Evolutionary conservation across 768 basidiomycete genomes (phyloP), one percentile per base, ranked within the genome.

Genomic region (Russula compacta): DNA sequence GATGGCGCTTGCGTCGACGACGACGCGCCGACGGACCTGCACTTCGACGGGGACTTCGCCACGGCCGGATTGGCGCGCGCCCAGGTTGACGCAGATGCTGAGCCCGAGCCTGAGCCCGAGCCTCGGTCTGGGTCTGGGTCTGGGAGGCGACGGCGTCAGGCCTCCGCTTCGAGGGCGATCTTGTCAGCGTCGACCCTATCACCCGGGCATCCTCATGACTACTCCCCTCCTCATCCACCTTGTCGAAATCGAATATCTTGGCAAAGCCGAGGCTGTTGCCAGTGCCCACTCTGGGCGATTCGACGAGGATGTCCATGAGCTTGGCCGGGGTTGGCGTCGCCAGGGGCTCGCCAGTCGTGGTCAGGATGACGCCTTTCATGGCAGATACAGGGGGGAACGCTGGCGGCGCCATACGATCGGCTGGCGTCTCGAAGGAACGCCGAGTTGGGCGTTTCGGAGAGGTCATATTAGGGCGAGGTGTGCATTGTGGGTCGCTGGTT

Each of bases 321-420:
- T 87, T 86, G 0, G 78, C 74, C 0, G 86, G 86, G 2, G 80
- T 77, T 1, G 90, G 90, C 12, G 90, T 93, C 3, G 81, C 77
- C 7, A 92, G 75, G 1, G 79, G 75, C 69, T 91, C 84, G 8
- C 91, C 90, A 0, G 91, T 91, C 8, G 84, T 76, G 0, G 91
- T 91, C 40, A 92, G 76, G 35, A 93, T 78, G 42, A 93, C 87
- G 3, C 91, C 77, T 64, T 76, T 76, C 77, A 78, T 78, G 14
- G 77, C 77, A 11, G 74, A 75, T 0, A 66, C 71, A 17, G 60
- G n/a, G 9, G 71, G 68, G 38, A 68, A 60, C 38, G 60, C 38
- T 36, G 63, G 63, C 6, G 59, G 69, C 11, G 70, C 66, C 6
- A 73, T 63, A 35, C 81, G 78, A 33, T 71, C 75, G 14, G 79